Evolutionary conservation across 2,329 filamentous ascomycete species (phyloP).

Genomic region (Aspergillus floridensis): DNA sequence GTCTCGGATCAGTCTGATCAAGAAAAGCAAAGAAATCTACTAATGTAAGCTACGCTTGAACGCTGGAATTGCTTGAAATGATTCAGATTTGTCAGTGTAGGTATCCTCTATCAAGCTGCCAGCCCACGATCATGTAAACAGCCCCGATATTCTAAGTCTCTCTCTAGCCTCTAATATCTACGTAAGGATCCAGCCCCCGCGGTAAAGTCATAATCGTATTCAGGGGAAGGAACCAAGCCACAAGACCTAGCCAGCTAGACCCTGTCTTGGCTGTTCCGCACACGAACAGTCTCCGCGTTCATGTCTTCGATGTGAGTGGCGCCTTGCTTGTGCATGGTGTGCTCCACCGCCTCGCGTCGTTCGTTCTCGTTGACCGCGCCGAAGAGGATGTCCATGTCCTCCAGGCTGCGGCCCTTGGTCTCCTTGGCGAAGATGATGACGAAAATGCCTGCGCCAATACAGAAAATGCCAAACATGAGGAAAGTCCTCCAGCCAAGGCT

Average conservation of each 20-base stretch:
- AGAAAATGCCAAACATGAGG: slow-evolving; percentile 44
- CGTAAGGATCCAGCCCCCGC: background rate
- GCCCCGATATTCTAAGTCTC: background rate
- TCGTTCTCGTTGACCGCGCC: slow-evolving; percentile 27
- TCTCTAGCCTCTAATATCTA: background rate
- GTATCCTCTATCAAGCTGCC: background rate
- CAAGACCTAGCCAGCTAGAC: slow-evolving; percentile 1
- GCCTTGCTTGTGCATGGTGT: slow-evolving; percentile 26
- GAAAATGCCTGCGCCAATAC: slow-evolving; percentile 36
- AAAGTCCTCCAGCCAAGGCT: slow-evolving; percentile 41
- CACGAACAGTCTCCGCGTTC: slow-evolving; percentile 9
- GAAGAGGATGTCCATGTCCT: slow-evolving; percentile 40
- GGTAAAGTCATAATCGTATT: background rate
- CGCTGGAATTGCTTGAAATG: background rate
- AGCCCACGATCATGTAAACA: background rate
- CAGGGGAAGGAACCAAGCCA: background rate
- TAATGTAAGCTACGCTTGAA: background rate
- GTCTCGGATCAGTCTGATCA: background rate
- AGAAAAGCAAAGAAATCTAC: background rate
- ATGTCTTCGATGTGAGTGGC: slow-evolving; percentile 22
- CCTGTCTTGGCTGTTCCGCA: slow-evolving; percentile 8
- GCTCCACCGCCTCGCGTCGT: slow-evolving; percentile 25
- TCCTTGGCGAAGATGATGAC: slow-evolving; percentile 40
- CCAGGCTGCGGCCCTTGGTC: slow-evolving; percentile 37
- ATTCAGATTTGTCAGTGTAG: background rate